phyloP scores from a whole-genome alignment of 1,139 yeast species.

The Scheffersomyces quercinus region DNA sequence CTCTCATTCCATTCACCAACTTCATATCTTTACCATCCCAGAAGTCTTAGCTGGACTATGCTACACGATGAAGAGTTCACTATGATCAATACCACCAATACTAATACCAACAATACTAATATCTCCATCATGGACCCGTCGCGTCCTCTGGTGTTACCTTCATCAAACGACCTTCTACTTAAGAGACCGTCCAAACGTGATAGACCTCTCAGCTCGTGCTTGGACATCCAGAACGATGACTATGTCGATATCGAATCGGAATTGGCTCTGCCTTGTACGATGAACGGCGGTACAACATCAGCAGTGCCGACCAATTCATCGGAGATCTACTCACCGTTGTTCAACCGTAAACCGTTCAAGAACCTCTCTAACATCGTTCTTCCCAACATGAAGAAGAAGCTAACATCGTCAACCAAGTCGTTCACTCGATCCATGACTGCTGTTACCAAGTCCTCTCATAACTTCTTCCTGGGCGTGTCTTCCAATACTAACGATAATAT shows the following conservation, averaged over 20 bases:
- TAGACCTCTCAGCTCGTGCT: constrained; percentile 30
- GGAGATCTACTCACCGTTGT: constrained; percentile 15
- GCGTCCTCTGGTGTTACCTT: no score
- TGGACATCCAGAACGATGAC: constrained; percentile 14
- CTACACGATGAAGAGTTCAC: neutral
- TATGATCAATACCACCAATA: neutral
- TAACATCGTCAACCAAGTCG: constrained; percentile 17
- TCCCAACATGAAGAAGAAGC: constrained; percentile 22
- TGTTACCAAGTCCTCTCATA: constrained; percentile 16
- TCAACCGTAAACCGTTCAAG: constrained; percentile 25
- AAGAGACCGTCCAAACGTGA: constrained; percentile 17
- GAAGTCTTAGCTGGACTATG: no score
- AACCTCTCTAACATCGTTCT: constrained; percentile 27
- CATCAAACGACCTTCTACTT: neutral
- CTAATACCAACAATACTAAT: neutral
- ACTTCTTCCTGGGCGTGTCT: constrained; percentile 6
- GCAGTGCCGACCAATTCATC: no score
- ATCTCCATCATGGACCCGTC: neutral
- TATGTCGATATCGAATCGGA: no score
- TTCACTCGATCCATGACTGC: constrained; percentile 21
- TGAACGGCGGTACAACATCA: constrained; percentile 12
- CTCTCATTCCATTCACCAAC: no score
- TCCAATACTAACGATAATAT: constrained; percentile 2
- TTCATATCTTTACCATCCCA: no score
- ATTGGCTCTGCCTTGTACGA: constrained; percentile 24